Conservation (phyloP, 768 basidiomycete species). For the Rhodotorula paludigena region DNA sequence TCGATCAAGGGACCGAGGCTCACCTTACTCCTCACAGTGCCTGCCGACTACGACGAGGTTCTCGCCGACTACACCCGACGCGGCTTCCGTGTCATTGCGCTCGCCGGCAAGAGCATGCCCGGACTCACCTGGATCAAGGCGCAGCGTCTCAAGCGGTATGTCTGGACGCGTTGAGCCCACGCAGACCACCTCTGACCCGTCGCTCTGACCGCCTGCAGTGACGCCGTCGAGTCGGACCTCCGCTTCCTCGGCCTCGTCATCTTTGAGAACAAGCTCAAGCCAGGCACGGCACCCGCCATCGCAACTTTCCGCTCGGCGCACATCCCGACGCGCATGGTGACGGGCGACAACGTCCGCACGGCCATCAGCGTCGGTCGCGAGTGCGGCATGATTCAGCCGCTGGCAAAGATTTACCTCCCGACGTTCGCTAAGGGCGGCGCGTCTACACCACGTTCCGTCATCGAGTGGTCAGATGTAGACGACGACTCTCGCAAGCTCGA, state of each 20-base stretch:
- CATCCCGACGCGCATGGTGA: slow-evolving; percentile 93
- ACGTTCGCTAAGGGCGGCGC: slow-evolving; percentile 64
- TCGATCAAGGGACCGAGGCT: too few relatives aligned
- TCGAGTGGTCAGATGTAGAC: slow-evolving; percentile 91
- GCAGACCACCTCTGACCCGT: background rate
- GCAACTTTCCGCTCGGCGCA: slow-evolving; percentile 82
- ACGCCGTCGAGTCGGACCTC: slow-evolving; percentile 85
- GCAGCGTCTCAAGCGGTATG: slow-evolving; percentile 86
- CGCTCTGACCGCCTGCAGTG: slow-evolving; percentile 53
- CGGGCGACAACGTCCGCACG: slow-evolving; percentile 93
- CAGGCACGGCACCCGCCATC: slow-evolving; percentile 83
- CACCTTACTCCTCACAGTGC: slow-evolving; percentile 57
- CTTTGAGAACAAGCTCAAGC: slow-evolving; percentile 96
- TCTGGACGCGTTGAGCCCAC: background rate
- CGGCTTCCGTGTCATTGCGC: slow-evolving; percentile 95
- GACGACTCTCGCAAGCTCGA: slow-evolving; percentile 79
- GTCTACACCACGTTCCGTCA: slow-evolving; percentile 52
- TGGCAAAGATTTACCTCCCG: slow-evolving; percentile 82
- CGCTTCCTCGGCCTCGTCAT: slow-evolving; percentile 92
- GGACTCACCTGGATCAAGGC: slow-evolving; percentile 94
- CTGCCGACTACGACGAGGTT: slow-evolving; percentile 90
- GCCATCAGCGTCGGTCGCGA: slow-evolving; percentile 95
- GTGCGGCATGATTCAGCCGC: slow-evolving; percentile 79
- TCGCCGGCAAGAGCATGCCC: slow-evolving; percentile 92
- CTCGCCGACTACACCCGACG: slow-evolving; percentile 93